Conservation (phyloP, 2,329 filamentous ascomycete genomes). For the Pseudofabraea citricarpa region DNA sequence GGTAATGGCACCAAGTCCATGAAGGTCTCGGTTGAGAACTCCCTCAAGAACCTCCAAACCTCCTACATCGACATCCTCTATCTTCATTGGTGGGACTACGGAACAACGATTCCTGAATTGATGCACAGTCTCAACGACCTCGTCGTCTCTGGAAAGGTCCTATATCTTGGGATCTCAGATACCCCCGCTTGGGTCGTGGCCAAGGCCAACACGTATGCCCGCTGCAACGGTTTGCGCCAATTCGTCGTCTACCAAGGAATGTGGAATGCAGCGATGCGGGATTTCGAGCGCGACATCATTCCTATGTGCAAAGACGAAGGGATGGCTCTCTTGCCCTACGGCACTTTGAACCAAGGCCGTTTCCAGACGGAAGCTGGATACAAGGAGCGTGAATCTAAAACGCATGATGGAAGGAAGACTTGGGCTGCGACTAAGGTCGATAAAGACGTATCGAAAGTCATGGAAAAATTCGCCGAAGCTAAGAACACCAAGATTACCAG, state of each 20-base stretch:
- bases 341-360: slow-evolving; percentile 39
- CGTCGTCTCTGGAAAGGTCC: slow-evolving; percentile 55
- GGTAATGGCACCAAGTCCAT: slow-evolving; percentile 14
- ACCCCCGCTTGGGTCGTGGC: slow-evolving; percentile 64
- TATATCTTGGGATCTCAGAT: slow-evolving; percentile 63
- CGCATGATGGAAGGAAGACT: slow-evolving; percentile 29
- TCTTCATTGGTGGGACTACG: slow-evolving; percentile 41
- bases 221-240: slow-evolving; percentile 58
- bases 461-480: slow-evolving; percentile 52
- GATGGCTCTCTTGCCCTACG: slow-evolving; percentile 52
- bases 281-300: slow-evolving; percentile 56
- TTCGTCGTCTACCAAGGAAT: slow-evolving; percentile 65
- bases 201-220: slow-evolving; percentile 60
- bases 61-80: slow-evolving; percentile 61
- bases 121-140: slow-evolving; percentile 62
- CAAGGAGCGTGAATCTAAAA: slow-evolving; percentile 29
- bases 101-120: slow-evolving; percentile 54
- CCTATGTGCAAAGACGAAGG: slow-evolving; percentile 51
- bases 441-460: slow-evolving; percentile 45
- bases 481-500: slow-evolving; percentile 47
- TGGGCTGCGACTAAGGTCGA: slow-evolving; percentile 30
- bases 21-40: slow-evolving; percentile 5
- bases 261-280: slow-evolving; percentile 55
- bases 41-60: slow-evolving; percentile 53
- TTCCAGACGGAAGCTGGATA: slow-evolving; percentile 42